Conservation (phyloP, 2,329 filamentous ascomycete species). For the Trichoderma sp. region DNA sequence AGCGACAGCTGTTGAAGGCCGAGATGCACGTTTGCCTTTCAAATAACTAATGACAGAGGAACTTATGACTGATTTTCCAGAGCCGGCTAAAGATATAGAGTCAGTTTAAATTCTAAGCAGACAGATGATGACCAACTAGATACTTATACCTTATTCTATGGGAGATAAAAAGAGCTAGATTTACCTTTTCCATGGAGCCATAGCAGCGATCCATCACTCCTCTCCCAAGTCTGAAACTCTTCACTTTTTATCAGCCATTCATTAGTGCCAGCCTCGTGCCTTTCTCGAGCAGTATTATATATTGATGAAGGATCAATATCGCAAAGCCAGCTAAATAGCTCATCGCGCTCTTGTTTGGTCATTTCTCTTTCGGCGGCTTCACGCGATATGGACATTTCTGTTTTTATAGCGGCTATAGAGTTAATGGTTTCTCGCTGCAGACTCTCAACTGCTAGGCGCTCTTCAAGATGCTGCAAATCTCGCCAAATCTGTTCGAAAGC, state of each 20-base stretch:
- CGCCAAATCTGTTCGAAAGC: not conserved
- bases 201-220: not conserved
- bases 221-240: not conserved
- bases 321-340: not conserved
- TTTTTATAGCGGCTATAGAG: not conserved
- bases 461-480: not conserved
- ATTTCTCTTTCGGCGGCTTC: not conserved
- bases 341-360: not conserved
- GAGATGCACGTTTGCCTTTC: not conserved
- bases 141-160: no score
- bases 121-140: fast-evolving
- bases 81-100: not conserved
- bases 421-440: not conserved
- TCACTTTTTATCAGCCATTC: not conserved
- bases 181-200: not conserved
- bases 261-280: not conserved
- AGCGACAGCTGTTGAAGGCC: not conserved
- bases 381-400: not conserved
- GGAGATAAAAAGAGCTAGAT: no score
- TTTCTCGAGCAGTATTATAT: not conserved
- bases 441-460: not conserved
- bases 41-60: not conserved
- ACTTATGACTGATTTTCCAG: not conserved
- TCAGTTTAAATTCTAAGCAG: not conserved
- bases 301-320: not conserved